A percentile compares a stretch with the other conserved stretches of the same genome.
phyloP scores from a whole-genome alignment of 495 filamentous ascomycete species.

The Tuber brumale region DNA sequence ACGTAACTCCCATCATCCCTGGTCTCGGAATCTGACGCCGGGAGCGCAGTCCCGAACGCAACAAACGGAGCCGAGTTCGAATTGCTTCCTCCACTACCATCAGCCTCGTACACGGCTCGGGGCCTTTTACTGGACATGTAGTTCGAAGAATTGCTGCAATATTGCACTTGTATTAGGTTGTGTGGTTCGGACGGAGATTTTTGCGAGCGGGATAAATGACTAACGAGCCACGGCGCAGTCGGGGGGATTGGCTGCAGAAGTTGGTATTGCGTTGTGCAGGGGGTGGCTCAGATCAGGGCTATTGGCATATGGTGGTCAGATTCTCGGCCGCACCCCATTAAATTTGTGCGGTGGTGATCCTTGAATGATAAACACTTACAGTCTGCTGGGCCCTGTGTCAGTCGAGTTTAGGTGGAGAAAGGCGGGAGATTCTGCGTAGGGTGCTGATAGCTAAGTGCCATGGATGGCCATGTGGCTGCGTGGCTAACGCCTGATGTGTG shows the following conservation, averaged over 20 bases:
- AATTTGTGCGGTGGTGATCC: no score
- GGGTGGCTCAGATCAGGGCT: background rate
- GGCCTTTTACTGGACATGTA: slow-evolving; percentile 75
- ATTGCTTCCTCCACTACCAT: slow-evolving; percentile 48
- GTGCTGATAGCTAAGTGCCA: no score
- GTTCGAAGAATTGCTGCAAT: background rate
- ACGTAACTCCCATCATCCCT: slow-evolving; percentile 93
- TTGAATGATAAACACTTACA: no score
- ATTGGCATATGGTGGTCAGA: background rate
- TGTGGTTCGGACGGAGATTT: background rate
- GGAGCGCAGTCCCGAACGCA: slow-evolving; percentile 78
- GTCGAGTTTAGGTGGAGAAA: no score
- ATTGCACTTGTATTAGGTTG: background rate
- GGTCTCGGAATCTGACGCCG: slow-evolving; percentile 65
- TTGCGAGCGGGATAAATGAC: background rate
- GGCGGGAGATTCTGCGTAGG: no score
- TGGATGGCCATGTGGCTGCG: no score
- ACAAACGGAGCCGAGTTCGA: slow-evolving; percentile 70
- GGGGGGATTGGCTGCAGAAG: background rate
- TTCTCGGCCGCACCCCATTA: background rate
- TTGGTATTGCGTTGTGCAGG: background rate
- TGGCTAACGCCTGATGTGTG: no score
- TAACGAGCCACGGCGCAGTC: background rate
- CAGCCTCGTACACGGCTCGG: slow-evolving; percentile 69
- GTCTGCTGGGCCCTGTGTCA: no score